phyloP scores from a whole-genome alignment of 83 land plant species.

The Thuja plicata region DNA sequence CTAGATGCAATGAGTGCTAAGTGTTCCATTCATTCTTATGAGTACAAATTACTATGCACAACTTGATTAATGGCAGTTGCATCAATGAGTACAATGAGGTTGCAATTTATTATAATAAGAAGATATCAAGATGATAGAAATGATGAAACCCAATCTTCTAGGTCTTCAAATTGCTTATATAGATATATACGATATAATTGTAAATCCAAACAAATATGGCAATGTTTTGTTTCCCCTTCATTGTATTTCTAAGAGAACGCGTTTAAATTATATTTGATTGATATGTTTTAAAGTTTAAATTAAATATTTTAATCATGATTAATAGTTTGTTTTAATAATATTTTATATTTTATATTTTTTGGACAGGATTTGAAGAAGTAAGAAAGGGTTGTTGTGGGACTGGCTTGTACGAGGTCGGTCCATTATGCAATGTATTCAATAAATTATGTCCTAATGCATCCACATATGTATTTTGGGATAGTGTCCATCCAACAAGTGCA shows the following conservation, averaged over 20 bases:
- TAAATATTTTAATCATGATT: not conserved
- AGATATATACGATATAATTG: slow-evolving; percentile 30
- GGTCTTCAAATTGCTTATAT: slow-evolving; percentile 17
- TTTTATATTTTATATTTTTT: not conserved
- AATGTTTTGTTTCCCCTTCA: not conserved
- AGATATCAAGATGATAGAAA: not conserved
- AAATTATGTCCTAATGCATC: slow-evolving; percentile 21
- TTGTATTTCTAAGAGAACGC: not conserved
- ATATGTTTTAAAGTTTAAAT: not conserved
- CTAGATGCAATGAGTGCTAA: too few species aligned
- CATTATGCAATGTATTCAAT: slow-evolving; percentile 15
- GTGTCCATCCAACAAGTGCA: slow-evolving; percentile 39
- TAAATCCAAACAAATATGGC: slow-evolving; percentile 24
- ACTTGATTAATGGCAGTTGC: not conserved
- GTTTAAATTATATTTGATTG: not conserved
- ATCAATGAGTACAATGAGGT: slow-evolving; percentile 9
- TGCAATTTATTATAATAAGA: slow-evolving; percentile 5
- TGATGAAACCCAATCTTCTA: not conserved
- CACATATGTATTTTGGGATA: slow-evolving; percentile 44
- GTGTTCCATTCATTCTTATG: too few species aligned
- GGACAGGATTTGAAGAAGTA: slow-evolving; percentile 37
- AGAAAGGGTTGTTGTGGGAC: slow-evolving; percentile 49
- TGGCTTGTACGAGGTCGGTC: slow-evolving; percentile 30
- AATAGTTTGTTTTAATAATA: not conserved
- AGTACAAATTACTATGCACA: slow-evolving; percentile 3